These are phyloP conservation scores for Trapa bicornis DNA, from an alignment of 345 rosid genomes.

Conservation along the genomic window DNA sequence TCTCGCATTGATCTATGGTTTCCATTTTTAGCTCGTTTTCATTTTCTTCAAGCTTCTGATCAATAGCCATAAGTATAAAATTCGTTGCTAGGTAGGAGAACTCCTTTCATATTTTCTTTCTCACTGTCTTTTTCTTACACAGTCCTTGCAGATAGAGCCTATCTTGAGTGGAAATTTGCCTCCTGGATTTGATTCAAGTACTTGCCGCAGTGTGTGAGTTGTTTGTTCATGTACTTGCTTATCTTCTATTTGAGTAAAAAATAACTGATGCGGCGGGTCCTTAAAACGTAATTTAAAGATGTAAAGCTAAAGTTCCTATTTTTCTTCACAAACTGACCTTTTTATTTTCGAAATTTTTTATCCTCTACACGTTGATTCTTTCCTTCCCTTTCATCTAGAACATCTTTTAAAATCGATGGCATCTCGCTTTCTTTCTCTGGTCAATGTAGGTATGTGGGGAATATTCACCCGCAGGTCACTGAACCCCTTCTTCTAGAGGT, in stretches of 20 bases:
- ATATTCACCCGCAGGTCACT: slow-evolving; percentile 59
- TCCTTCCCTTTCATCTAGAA: background rate
- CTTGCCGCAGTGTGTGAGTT: slow-evolving; percentile 89
- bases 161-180: slow-evolving; percentile 81
- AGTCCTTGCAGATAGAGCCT: slow-evolving; percentile 63
- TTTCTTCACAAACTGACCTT: background rate
- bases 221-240: slow-evolving; percentile 6
- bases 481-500: slow-evolving; percentile 57
- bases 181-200: slow-evolving; percentile 66
- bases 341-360: background rate
- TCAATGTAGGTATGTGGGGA: slow-evolving; percentile 50
- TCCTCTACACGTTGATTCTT: background rate
- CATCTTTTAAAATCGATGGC: background rate
- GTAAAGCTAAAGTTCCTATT: background rate
- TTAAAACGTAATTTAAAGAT: background rate
- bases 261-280: background rate
- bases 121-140: slow-evolving; percentile 9
- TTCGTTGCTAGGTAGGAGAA: background rate
- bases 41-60: too few relatives aligned
- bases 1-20: background rate
- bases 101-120: background rate
- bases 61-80: too few relatives aligned
- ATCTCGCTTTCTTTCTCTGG: background rate
- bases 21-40: background rate
- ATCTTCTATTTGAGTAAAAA: background rate